A percentile compares a stretch with the other conserved stretches of the same genome.
These are phyloP conservation scores for Xylariaceae sp. DNA, from an alignment of 2,329 filamentous ascomycete genomes.

Conservation along the genomic window DNA sequence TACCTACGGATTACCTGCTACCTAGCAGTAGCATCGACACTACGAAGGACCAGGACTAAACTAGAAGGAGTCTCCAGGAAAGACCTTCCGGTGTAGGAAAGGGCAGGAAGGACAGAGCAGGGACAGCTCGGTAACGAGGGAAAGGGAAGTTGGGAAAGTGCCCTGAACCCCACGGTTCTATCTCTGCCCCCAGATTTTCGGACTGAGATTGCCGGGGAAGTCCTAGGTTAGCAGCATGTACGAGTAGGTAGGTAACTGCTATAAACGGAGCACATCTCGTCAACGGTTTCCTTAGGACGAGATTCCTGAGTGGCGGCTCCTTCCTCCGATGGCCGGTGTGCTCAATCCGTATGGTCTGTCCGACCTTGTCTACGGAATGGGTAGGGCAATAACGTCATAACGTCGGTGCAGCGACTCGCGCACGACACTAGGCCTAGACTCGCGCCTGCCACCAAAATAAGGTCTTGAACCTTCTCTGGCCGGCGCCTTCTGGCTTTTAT, in stretches of 20 bases:
- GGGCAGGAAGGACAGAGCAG: neutral
- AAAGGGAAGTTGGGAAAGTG: neutral
- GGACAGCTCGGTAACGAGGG: conserved; percentile 3
- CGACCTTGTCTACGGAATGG: too few species aligned
- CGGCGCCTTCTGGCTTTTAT: neutral
- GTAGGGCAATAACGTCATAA: neutral
- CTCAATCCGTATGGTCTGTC: too few species aligned
- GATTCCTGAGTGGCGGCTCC: neutral
- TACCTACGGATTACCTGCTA: too few species aligned
- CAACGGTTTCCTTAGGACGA: neutral
- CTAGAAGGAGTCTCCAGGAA: too few species aligned
- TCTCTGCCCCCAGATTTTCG: conserved; percentile 9
- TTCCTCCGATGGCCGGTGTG: neutral
- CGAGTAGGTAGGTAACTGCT: neutral
- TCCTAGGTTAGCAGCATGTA: neutral
- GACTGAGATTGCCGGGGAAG: conserved; percentile 7
- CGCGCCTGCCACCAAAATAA: neutral
- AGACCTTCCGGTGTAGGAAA: neutral
- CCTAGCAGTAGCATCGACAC: too few species aligned
- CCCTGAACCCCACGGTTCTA: conserved; percentile 13
- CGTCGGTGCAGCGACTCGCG: neutral
- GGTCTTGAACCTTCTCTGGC: too few species aligned
- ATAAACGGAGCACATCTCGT: neutral
- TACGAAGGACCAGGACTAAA: too few species aligned
- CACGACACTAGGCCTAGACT: neutral